Evolutionary conservation across 176 grass and related monocot genomes (phyloP), one percentile per base, ranked within the genome.

Genomic region (Cenchrus purpureus): DNA sequence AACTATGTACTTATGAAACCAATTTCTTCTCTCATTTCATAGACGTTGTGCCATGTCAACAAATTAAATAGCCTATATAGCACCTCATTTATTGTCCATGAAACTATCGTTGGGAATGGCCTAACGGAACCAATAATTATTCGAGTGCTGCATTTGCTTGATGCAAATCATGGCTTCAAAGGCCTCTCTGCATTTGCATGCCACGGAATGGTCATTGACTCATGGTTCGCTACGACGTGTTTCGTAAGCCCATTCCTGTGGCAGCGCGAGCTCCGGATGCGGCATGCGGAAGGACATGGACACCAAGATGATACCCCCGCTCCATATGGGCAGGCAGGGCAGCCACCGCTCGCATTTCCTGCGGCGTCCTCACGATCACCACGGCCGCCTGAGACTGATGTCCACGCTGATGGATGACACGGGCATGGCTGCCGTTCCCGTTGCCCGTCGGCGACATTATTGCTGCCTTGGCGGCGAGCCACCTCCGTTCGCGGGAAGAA

Each of bases 211-310:
- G 3, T 44, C 43, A 25, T 25, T 25, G 22, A 25, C 22, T 22
- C 29, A 2, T 17, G 40, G 51, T 5, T 16, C 5, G 11, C 6
- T 61, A 25, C 44, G 16, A 25, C 22, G 22, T 15, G 20, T 6
- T 42, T 57, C 59, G 53, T 31, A 70, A 46, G 52, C 19, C 52
- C 79, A 71, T 45, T 82, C 65, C 2, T 45, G 66, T 16, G 79
- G 66, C 52, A 71, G 66, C 0, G 52, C n/a, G 79, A 71, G 52
- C 54, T 62, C 55, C 13, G 20, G 34, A 25, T 25, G 22, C 22
- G 22, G 22, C 22, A 14, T 20, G 16, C 7, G 37, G 12, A 16
- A 19, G 52, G 3, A 10, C 20, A 11, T 31, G 52, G 6, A 10
- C 20, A 11, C 40, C 52, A 10, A 56, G 65, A 32, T 40, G 50